These are phyloP conservation scores for Didymella segeticola DNA, from an alignment of 2,329 filamentous ascomycete species.

Conservation along the genomic window DNA sequence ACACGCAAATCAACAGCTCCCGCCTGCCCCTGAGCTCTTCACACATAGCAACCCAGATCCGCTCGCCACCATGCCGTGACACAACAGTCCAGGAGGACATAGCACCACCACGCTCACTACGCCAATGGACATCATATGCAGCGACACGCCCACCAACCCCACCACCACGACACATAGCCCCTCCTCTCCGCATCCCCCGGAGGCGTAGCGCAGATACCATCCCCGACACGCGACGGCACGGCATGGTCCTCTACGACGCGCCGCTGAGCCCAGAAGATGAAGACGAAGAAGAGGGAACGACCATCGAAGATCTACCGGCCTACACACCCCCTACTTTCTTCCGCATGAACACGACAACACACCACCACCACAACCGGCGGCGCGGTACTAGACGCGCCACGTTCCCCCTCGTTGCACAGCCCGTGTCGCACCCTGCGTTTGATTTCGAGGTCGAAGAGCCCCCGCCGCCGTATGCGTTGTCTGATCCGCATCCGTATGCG, in stretches of 20 bases:
- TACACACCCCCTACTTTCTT: neutral
- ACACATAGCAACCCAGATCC: conserved; percentile 6
- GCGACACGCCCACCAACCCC: neutral
- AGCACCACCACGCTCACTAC: neutral
- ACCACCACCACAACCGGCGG: neutral
- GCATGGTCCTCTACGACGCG: neutral
- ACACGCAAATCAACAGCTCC: conserved; percentile 5
- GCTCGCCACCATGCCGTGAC: neutral
- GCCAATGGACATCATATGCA: neutral
- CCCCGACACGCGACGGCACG: conserved; percentile 11
- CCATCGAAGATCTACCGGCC: neutral
- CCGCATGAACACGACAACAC: neutral
- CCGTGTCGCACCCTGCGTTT: too few species aligned
- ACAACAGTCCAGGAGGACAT: too few species aligned
- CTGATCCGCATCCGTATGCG: conserved; percentile 1
- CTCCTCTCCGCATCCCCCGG: neutral
- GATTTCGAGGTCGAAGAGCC: too few species aligned
- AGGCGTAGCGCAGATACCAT: neutral
- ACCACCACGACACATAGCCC: neutral
- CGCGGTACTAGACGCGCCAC: too few species aligned
- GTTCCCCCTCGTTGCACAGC: neutral
- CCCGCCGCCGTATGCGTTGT: neutral
- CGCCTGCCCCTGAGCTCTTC: neutral
- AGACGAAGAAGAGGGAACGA: too few species aligned
- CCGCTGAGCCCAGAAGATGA: neutral